Evolutionary conservation across 2,329 filamentous ascomycete species (phyloP), one percentile per base, ranked within the genome.

Genomic region (Pseudogymnoascus sp.): DNA sequence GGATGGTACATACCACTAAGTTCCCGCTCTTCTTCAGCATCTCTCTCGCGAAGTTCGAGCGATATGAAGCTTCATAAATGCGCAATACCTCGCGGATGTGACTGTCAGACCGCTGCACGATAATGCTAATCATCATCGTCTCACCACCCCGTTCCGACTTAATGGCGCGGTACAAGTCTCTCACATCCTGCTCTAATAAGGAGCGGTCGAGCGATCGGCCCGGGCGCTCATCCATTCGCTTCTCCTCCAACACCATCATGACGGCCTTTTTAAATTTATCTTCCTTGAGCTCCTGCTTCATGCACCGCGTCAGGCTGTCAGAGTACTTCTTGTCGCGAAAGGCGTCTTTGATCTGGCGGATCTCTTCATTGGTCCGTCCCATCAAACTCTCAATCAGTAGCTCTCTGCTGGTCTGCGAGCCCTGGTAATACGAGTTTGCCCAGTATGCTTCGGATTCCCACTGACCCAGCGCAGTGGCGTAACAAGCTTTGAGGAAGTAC

Each of bases 391-490:
- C 94, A 69, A 97, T 97, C 61, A 99, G 83, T 37, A 99, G 81
- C 74, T 97, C 93, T 5, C 92, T 85, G 2, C 91, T 83, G 6
- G 87, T 90, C 69, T 88, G 90, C 74, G 93, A 89, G 38, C 88
- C 87, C 72, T 97, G 93, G 76, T 97, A 97, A 87, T 92, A 97
- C 75, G 91, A 96, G 74, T 97, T 97, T 64, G 93, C 92, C 92
- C 94, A 99, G 80, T 96, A 96, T 0, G 91, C 91, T 74, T 99
- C 94, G 68, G 87, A 88, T 77, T 97, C 94, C 87, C 92, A 97
- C 61, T 83, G 83, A 8, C 94, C 94, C 0, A 97, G 83, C 0
- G 93, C 92, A 2, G 91, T 92, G 3, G 92, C 86, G 74, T 97
- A 97, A 71, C 89, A 92, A 6, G 90, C 89, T 76, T 97, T 97